A percentile compares a stretch with the other conserved stretches of the same genome.
Conservation (phyloP, 2,329 filamentous ascomycete species). For the Diaporthe capsici region DNA sequence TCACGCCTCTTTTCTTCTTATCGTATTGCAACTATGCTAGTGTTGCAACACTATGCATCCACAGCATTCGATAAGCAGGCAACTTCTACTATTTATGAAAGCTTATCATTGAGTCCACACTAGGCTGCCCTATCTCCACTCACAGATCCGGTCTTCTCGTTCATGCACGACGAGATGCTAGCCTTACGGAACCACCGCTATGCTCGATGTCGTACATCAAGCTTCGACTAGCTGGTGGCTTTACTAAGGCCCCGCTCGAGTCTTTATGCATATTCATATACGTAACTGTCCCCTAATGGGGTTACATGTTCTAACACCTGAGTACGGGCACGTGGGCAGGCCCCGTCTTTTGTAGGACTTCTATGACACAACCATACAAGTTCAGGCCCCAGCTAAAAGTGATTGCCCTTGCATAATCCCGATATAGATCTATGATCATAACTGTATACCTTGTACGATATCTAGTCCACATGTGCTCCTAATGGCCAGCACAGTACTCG, state of each 20-base stretch:
- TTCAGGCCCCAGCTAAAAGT: not conserved
- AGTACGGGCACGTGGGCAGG: not conserved
- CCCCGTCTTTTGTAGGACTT: not conserved
- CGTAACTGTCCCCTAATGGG: not conserved
- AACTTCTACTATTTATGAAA: not conserved
- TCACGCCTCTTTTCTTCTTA: not conserved
- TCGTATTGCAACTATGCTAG: not conserved
- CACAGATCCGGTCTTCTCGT: not conserved
- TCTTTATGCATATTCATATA: not conserved
- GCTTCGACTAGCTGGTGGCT: not conserved
- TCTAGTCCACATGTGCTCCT: not conserved
- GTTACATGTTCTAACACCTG: not conserved
- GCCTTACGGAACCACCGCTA: not conserved
- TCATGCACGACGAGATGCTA: not conserved
- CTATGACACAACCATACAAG: not conserved
- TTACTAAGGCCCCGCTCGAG: not conserved
- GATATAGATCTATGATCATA: not conserved
- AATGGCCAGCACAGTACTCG: not conserved
- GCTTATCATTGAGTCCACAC: not conserved
- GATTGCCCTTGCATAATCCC: not conserved
- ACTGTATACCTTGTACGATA: not conserved
- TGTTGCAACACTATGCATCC: not conserved
- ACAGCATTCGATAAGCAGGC: not conserved
- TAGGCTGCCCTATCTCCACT: not conserved
- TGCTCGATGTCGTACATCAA: constrained; percentile 5